phyloP scores from a whole-genome alignment of 1,284 basidiomycete species.

The Pyrrhoderma lamaoense region DNA sequence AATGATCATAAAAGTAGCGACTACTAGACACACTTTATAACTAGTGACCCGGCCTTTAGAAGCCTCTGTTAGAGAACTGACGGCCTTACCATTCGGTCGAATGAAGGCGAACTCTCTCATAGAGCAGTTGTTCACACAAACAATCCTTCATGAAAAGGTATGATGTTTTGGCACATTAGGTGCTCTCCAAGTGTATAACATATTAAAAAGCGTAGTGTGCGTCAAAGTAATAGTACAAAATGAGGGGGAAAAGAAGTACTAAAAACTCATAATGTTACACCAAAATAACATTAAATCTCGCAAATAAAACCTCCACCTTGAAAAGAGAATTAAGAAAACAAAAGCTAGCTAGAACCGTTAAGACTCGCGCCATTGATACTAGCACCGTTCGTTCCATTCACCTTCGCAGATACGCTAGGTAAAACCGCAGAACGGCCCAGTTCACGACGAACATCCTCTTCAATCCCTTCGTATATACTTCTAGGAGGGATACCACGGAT shows the following conservation, averaged over 20 bases:
- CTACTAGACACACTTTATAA: too few relatives aligned
- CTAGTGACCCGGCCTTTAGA: too few relatives aligned
- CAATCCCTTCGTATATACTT: constrained; percentile 71
- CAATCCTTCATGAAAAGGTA: neutral
- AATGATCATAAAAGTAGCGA: too few relatives aligned
- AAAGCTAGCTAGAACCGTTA: too few relatives aligned
- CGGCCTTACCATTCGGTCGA: too few relatives aligned
- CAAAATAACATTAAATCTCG: constrained; percentile 13
- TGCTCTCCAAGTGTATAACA: too few relatives aligned
- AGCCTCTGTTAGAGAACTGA: too few relatives aligned
- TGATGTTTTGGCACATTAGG: neutral
- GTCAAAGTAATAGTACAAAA: constrained; percentile 3
- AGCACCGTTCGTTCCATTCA: neutral
- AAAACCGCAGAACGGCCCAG: constrained; percentile 8
- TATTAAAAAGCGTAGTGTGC: too few relatives aligned
- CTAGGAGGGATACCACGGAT: constrained; percentile 67
- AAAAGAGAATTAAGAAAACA: constrained; percentile 1
- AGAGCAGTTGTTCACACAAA: too few relatives aligned
- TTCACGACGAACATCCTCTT: constrained; percentile 46
- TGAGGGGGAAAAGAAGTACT: neutral
- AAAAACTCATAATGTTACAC: constrained; percentile 16
- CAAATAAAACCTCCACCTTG: too few relatives aligned
- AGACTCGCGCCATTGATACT: too few relatives aligned
- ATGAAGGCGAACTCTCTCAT: too few relatives aligned
- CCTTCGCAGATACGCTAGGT: neutral